These are phyloP conservation scores for Heracleum sosnowskyi DNA, from an alignment of 129 eudicot species.

Conservation along the genomic window DNA sequence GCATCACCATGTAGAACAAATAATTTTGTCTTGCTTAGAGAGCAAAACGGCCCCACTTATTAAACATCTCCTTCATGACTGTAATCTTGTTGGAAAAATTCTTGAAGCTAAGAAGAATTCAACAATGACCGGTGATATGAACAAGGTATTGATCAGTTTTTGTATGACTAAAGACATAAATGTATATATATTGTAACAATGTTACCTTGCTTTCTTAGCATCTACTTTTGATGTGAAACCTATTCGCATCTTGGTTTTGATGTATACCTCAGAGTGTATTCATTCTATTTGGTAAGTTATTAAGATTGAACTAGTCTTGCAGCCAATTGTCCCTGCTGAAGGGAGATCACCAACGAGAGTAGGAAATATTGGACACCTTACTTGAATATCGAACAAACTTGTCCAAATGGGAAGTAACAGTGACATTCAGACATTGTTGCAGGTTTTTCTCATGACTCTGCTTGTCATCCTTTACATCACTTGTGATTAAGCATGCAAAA, in stretches of 20 bases:
- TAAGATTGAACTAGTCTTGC: constrained; percentile 25
- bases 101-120: constrained; percentile 67
- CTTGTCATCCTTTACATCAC: not conserved
- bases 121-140: constrained; percentile 36
- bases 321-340: constrained; percentile 76
- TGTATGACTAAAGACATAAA: not conserved
- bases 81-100: constrained; percentile 74
- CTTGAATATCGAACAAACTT: constrained; percentile 87
- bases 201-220: not conserved
- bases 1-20: constrained; percentile 83
- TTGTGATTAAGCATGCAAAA: not conserved
- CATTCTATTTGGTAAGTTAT: not conserved
- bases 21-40: constrained; percentile 68
- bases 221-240: not conserved
- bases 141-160: constrained; percentile 40
- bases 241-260: not conserved
- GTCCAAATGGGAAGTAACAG: constrained; percentile 63
- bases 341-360: constrained; percentile 70
- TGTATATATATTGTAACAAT: too few relatives aligned
- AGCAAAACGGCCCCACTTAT: constrained; percentile 61
- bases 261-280: not conserved
- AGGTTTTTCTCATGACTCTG: constrained; percentile 38
- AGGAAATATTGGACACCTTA: constrained; percentile 88
- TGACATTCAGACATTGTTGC: constrained; percentile 49
- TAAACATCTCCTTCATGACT: constrained; percentile 49